Evolutionary conservation across 768 basidiomycete species (phyloP), one percentile per base, ranked within the genome.

Genomic region (Butyriboletus loyo): DNA sequence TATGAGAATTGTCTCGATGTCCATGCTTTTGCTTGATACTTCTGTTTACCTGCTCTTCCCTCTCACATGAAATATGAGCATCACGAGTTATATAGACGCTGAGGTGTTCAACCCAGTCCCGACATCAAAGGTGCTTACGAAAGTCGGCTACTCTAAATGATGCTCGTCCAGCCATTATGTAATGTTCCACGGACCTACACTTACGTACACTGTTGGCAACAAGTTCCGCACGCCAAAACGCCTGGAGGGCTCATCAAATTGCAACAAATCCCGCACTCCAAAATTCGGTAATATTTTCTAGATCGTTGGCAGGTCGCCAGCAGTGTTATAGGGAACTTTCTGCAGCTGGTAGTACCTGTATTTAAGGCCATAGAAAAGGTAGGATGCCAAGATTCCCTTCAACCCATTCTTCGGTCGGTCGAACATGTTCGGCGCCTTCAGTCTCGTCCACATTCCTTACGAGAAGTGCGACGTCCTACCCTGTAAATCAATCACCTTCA

Each of bases 1-100:
- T 50, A 52, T 56, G 54, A 31, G 47, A 55, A 59, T 45, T 41
- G 55, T 65, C 47, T 55, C 49, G 42, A 52, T 54, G 62, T 52
- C 40, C 57, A 57, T 66, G 55, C 32, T 55, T 54, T 58, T 50
- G 44, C 38, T 51, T 47, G 43, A 46, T 50, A 59, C 52, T 41
- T 48, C 27, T 55, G 32, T 56, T 53, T 58, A 46, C 52, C 42
- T 66, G 38, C 56, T 52, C 45, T 50, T 35, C 36, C 50, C 48
- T 50, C 42, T 37, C 37, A 55, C 52, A 47, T 52, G 52, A 61
- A 54, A 56, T 54, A 58, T 47, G 58, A 56, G 36, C 42, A n/a
- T 22, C 25, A 35, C 35, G 41, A 24, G 17, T 1, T 21, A n/a
- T 27, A 21, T 21, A 9, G 13, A 44, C 19, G 21, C 8, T 22